Percentiles rank a stretch among this genome's conserved stretches.
Evolutionary conservation across 192 early-diverging fungal genomes (phyloP).

Genomic region (Entomortierella chlamydospora): DNA sequence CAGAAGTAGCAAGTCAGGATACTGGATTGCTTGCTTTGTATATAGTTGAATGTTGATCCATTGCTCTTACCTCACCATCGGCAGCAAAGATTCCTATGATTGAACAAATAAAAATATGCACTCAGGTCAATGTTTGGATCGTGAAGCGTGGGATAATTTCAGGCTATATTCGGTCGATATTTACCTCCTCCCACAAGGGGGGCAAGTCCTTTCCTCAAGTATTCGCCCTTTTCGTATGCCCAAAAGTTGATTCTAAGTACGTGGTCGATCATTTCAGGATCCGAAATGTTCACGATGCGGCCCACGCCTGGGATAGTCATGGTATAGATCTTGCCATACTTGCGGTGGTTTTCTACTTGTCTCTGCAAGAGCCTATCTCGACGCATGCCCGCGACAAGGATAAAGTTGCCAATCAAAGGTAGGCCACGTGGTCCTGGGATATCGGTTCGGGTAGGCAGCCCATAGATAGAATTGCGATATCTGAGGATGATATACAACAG

Average conservation of each 20-base stretch:
- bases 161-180: no score
- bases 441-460: slow-evolving; percentile 17
- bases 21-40: no score
- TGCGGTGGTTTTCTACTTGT: slow-evolving; percentile 24
- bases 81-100: slow-evolving; percentile 45
- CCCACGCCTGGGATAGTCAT: slow-evolving; percentile 40
- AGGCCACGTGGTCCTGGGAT: slow-evolving; percentile 25
- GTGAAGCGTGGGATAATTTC: no score
- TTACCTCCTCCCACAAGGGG: slow-evolving; percentile 49
- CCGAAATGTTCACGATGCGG: slow-evolving; percentile 27
- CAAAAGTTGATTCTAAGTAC: slow-evolving; percentile 47
- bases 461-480: slow-evolving; percentile 37
- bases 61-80: slow-evolving; percentile 31
- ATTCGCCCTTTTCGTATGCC: slow-evolving; percentile 50
- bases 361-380: slow-evolving; percentile 28
- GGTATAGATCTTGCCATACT: slow-evolving; percentile 31
- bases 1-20: no score
- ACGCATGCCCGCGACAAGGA: slow-evolving; percentile 4
- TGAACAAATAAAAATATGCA: not conserved
- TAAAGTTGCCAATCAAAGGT: slow-evolving; percentile 37
- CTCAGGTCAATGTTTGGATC: not conserved
- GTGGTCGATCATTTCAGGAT: slow-evolving; percentile 42
- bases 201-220: slow-evolving; percentile 12
- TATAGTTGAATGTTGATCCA: no score
- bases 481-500: slow-evolving; percentile 27